Percentiles rank a stretch among this genome's conserved stretches.
phyloP scores from a whole-genome alignment of 2,329 filamentous ascomycete genomes.

The Colletotrichum sidae region DNA sequence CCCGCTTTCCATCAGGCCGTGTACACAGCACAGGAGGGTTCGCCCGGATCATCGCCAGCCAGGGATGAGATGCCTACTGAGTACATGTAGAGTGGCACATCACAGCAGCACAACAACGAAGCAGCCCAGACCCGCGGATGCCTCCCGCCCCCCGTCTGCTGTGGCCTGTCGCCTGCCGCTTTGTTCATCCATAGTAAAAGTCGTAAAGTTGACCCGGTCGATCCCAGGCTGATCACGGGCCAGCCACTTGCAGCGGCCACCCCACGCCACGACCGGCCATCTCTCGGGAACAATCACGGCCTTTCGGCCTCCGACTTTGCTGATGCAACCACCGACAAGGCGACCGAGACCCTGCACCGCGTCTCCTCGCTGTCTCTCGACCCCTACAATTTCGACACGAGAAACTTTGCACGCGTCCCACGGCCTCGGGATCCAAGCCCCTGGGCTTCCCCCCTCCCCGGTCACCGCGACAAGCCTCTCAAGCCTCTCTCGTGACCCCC shows the following conservation, averaged over 20 bases:
- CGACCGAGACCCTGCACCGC: constrained; percentile 7
- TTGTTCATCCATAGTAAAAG: constrained; percentile 10
- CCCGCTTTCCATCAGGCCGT: neutral
- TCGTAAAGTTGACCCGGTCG: constrained; percentile 21
- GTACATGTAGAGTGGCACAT: neutral
- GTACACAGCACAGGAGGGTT: constrained; percentile 9
- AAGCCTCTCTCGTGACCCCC: constrained; percentile 26
- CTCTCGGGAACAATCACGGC: constrained; percentile 33
- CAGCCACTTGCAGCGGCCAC: constrained; percentile 1
- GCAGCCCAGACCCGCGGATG: constrained; percentile 21
- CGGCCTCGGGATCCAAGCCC: constrained; percentile 12
- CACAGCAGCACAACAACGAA: too few species aligned
- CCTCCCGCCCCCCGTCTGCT: constrained; percentile 22
- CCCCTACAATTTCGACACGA: constrained; percentile 15
- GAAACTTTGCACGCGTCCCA: constrained; percentile 5
- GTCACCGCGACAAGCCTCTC: neutral
- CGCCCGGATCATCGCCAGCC: constrained; percentile 32
- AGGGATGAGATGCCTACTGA: neutral
- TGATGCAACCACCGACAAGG: constrained; percentile 18
- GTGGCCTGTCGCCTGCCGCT: neutral
- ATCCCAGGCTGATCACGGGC: constrained; percentile 21
- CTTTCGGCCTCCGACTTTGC: constrained; percentile 35
- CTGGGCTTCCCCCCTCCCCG: constrained; percentile 21
- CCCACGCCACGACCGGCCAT: neutral
- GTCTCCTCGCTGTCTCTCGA: constrained; percentile 1